A percentile compares a stretch with the other conserved stretches of the same genome.
Evolutionary conservation across 2,329 filamentous ascomycete species (phyloP).

Genomic region (Pseudogymnoascus sp.): DNA sequence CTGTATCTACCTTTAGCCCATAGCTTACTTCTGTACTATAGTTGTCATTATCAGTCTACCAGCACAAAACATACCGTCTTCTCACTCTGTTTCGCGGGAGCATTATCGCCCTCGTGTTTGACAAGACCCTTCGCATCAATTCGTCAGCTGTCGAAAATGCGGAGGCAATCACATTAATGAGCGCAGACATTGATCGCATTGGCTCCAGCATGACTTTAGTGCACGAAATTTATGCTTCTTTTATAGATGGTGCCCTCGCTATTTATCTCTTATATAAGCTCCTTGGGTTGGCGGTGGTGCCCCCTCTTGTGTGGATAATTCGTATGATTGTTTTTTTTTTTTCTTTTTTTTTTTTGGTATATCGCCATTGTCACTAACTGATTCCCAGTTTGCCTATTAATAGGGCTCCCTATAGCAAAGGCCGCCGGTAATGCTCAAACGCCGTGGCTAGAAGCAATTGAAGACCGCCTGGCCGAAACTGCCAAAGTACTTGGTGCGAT

Average conservation of each 20-base stretch:
- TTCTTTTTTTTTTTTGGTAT: background rate
- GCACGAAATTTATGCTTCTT: background rate
- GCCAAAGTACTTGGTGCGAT: constrained; percentile 9
- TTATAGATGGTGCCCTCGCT: background rate
- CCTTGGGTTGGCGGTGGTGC: background rate
- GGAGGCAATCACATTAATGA: constrained; percentile 1
- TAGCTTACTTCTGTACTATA: background rate
- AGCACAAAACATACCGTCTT: constrained; percentile 12
- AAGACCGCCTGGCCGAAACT: constrained; percentile 10
- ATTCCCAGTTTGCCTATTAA: background rate
- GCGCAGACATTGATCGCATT: background rate
- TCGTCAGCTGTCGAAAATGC: background rate
- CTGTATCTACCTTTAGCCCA: background rate
- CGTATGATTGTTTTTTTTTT: background rate
- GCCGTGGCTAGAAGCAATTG: constrained; percentile 13
- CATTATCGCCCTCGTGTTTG: constrained; percentile 9
- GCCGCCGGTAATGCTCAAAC: background rate
- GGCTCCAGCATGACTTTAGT: background rate
- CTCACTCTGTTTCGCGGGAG: constrained; percentile 11
- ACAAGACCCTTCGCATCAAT: constrained; percentile 12
- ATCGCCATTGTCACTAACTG: background rate
- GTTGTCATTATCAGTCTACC: constrained; percentile 6
- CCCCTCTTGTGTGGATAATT: background rate
- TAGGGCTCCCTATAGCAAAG: background rate
- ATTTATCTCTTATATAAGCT: background rate